Base-by-base conservation (phyloP, 2,329 filamentous ascomycete species). In the Alternaria incomplexa region DNA sequence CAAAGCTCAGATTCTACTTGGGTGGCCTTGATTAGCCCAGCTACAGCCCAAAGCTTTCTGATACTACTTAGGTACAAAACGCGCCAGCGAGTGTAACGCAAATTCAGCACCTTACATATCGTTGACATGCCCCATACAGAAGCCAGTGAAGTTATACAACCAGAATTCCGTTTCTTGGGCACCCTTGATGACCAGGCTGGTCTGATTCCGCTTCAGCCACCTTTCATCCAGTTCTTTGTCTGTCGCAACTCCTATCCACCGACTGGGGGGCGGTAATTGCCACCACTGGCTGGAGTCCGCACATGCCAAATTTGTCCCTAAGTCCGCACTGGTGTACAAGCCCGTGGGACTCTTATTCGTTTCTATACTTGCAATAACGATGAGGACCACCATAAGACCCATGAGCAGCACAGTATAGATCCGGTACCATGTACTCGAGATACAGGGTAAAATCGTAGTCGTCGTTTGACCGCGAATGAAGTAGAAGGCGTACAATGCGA, bases 401-500 rank as follows among this genome's bases (percentile, higher is more conserved):
- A 65, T 28, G n/a, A 65, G 23, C 12, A 60, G n/a, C 5, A 67
- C 3, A 8, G 62, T 68, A 23, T 70, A 68, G 11, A 67, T 20
- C 50, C 58, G 66, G 50, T 70, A 67, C 64, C 66, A 67, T 12
- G 30, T 51, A 17, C 32, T 62, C 1, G 61, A 62, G 25, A 67
- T 48, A 25, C 63, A 65, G 10, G 66, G 66, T 4, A 68, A 32
- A 13, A 70, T 54, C 4, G 62, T 65, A 22, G 60, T 65, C 13
- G 62, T 65, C 4, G 60, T 68, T 25, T 60, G 56, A 3, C 55
- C 64, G 17, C 48, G 48, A 15, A 62, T 28, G 6, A 65, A 65
- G 22, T 61, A 59, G 23, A 61, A 45, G 5, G 50, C 40, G 28
- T 63, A 64, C 5, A 64, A 15, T 3, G 25, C 1, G 0, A 40